Base-by-base conservation (phyloP, 495 filamentous ascomycete genomes). In the Margaritispora aquatica region DNA sequence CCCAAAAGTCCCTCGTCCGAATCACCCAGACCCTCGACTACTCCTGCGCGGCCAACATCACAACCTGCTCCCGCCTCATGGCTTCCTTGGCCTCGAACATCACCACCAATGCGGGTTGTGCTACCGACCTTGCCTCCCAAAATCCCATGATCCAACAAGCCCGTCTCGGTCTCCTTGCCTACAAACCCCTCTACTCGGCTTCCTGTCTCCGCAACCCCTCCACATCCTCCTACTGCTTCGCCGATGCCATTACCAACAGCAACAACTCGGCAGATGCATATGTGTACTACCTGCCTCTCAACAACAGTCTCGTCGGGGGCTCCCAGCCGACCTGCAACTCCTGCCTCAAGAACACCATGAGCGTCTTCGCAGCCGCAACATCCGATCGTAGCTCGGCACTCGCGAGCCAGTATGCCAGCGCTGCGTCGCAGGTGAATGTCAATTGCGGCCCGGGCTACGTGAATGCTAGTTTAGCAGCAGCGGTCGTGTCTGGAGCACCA, bases 281-380 rank as follows among this genome's bases (percentile, higher is more conserved):
- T 60, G 74, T 92, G 19, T 98, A 97, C 74, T 90, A 85, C 64
- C 74, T 97, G 0, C 88, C 94, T 4, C 77, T 96, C 38, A 93
- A 93, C 26, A 80, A 78, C n/a, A 59, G 71, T 2, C 71, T 97
- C 1, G 84, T 87, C 0, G 76, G 76, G 2, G 79, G 77, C 2
- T 77, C 82, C 20, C 71, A 76, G 19, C 88, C 90, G 0, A 84
- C 82, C 2, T 95, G 90, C 69, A 79, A 78, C 57, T 60, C 72
- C n/a, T 95, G 90, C 65, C 69, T 89, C 24, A 74, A 83, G 63
- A 71, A 84, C 36, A 88, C 86, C 0, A 90, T 95, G 86, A 74
- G 73, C 19, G 69, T 89, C 38, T 93, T 85, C 63, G 78, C 83
- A 44, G 61, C 73, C 0, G 85, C 81, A 53, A 83, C 86, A 1